Percentiles rank a stretch among this genome's conserved stretches.
phyloP scores from a whole-genome alignment of 2,329 filamentous ascomycete species.

The Cercospora sp. region DNA sequence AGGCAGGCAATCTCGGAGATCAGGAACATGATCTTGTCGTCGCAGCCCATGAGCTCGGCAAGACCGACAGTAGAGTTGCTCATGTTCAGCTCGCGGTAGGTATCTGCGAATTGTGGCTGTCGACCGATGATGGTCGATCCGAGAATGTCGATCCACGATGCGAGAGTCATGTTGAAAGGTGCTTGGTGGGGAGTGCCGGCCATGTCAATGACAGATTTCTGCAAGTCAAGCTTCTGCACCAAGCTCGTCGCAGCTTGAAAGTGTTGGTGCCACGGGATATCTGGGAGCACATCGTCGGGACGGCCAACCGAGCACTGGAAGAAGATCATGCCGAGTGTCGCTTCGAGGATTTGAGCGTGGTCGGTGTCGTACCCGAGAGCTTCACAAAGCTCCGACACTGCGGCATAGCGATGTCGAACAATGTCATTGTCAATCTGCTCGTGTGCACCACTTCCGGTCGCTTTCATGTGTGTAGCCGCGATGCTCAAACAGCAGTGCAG shows the following conservation, averaged over 20 bases:
- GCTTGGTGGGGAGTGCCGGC: slow-evolving; percentile 55
- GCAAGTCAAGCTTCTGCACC: slow-evolving; percentile 80
- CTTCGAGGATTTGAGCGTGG: slow-evolving; percentile 86
- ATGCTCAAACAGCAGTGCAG: slow-evolving; percentile 95
- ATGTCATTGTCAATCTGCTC: slow-evolving; percentile 87
- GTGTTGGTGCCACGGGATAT: slow-evolving; percentile 96
- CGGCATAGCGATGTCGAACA: slow-evolving; percentile 85
- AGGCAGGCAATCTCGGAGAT: slow-evolving; percentile 97
- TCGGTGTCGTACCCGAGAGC: slow-evolving; percentile 77
- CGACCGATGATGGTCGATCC: slow-evolving; percentile 88
- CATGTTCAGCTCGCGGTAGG: slow-evolving; percentile 93
- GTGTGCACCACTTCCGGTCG: slow-evolving; percentile 64
- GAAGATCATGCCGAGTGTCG: slow-evolving; percentile 91
- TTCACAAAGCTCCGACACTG: slow-evolving; percentile 81
- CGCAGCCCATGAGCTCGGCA: slow-evolving; percentile 93
- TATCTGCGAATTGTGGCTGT: slow-evolving; percentile 85
- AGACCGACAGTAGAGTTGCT: slow-evolving; percentile 67
- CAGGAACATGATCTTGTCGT: slow-evolving; percentile 95
- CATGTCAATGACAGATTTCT: slow-evolving; percentile 59
- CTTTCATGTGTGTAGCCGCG: slow-evolving; percentile 87
- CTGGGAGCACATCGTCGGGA: slow-evolving; percentile 78
- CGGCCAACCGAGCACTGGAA: slow-evolving; percentile 91
- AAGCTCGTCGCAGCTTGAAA: slow-evolving; percentile 88
- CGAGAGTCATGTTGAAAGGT: slow-evolving; percentile 93
- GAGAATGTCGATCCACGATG: slow-evolving; percentile 95